phyloP scores from a whole-genome alignment of 2,329 filamentous ascomycete species.

The Trichoderma aggressivum region DNA sequence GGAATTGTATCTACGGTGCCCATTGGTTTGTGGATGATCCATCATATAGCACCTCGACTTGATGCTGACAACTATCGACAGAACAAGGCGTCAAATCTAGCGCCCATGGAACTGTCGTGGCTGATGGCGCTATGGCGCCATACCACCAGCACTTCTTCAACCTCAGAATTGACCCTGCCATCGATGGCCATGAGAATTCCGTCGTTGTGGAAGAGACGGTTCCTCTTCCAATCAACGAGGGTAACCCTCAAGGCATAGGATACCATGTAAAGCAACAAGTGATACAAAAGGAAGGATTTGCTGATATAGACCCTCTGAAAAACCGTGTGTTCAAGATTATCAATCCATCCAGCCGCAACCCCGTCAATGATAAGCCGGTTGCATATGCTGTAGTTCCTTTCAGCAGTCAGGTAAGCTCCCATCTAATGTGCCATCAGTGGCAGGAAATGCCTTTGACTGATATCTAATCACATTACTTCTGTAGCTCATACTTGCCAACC shows the following conservation, averaged over 20 bases:
- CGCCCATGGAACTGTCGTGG: background rate
- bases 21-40: background rate
- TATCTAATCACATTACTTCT: background rate
- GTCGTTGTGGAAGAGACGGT: background rate
- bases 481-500: background rate
- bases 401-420: background rate
- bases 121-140: background rate
- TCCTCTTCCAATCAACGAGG: background rate
- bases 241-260: background rate
- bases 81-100: background rate
- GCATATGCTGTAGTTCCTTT: background rate
- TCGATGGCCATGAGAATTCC: background rate
- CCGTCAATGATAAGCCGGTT: background rate
- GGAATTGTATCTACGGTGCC: background rate
- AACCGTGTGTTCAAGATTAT: background rate
- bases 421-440: background rate
- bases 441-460: background rate
- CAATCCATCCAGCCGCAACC: background rate
- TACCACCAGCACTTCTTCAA: background rate
- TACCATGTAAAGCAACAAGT: background rate
- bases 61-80: background rate
- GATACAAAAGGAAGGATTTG: background rate
- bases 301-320: background rate
- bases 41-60: no score
- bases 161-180: background rate